These are phyloP conservation scores for Lindgomyces ingoldianus DNA, from an alignment of 495 filamentous ascomycete genomes.

Conservation along the genomic window DNA sequence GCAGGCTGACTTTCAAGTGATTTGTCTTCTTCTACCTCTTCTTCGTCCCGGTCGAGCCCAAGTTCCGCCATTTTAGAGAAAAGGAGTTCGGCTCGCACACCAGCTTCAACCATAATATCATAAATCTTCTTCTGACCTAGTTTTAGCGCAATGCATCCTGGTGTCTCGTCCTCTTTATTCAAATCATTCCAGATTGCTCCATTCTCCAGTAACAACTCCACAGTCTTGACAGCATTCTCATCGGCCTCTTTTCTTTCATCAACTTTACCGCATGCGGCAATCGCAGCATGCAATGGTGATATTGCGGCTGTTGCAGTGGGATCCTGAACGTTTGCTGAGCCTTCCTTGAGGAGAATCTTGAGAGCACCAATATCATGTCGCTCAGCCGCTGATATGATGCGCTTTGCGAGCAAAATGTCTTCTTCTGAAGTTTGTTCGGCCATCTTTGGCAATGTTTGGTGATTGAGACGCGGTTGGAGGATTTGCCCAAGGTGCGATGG, in stretches of 20 bases:
- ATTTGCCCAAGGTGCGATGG: no score
- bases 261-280: slow-evolving; percentile 71
- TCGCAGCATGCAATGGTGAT: slow-evolving; percentile 78
- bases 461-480: no score
- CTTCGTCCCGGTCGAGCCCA: slow-evolving; percentile 60
- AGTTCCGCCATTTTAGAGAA: slow-evolving; percentile 62
- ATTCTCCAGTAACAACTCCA: slow-evolving; percentile 77
- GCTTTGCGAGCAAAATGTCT: slow-evolving; percentile 29
- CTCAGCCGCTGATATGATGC: slow-evolving; percentile 32
- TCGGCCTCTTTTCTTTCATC: slow-evolving; percentile 47
- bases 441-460: slow-evolving; percentile 19
- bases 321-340: slow-evolving; percentile 34
- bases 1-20: slow-evolving; percentile 46
- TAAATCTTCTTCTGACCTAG: slow-evolving; percentile 73
- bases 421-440: slow-evolving; percentile 27
- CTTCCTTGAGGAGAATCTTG: slow-evolving; percentile 24
- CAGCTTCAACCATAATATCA: slow-evolving; percentile 82
- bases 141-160: slow-evolving; percentile 79
- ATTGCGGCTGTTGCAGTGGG: slow-evolving; percentile 21
- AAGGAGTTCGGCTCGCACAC: slow-evolving; percentile 85
- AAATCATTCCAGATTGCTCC: slow-evolving; percentile 98
- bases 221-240: slow-evolving; percentile 60
- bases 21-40: slow-evolving; percentile 53
- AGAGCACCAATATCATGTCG: slow-evolving; percentile 26
- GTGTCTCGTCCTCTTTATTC: slow-evolving; percentile 81